phyloP scores from a whole-genome alignment of 1,139 yeast species.

The Magnusiomyces tetraspermus region DNA sequence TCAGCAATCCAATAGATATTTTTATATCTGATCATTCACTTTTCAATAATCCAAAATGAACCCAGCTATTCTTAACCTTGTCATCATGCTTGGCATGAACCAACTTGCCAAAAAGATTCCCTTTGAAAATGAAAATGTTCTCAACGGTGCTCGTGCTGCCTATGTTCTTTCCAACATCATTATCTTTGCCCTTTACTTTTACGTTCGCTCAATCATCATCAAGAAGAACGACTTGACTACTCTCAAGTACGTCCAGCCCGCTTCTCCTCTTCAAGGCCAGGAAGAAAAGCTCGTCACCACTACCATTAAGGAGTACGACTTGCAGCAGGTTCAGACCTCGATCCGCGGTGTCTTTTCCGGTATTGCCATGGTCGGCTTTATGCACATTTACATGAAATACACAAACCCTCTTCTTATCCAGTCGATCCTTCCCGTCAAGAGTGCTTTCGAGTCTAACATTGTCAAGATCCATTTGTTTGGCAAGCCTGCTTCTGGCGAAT shows the following conservation, averaged over 20 bases:
- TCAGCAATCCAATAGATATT: no score
- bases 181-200: conserved; percentile 58
- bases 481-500: conserved; percentile 75
- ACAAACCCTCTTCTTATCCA: conserved; percentile 97
- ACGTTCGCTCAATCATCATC: conserved; percentile 51
- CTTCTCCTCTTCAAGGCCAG: conserved; percentile 70
- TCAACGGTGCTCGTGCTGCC: conserved; percentile 67
- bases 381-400: conserved; percentile 96
- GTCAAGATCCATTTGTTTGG: conserved; percentile 88
- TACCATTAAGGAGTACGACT: conserved; percentile 90
- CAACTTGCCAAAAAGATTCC: conserved; percentile 86
- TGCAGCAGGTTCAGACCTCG: conserved; percentile 69
- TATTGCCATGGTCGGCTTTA: conserved; percentile 95
- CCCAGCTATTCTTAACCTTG: conserved; percentile 80
- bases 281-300: conserved; percentile 73
- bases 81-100: conserved; percentile 94
- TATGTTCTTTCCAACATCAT: conserved; percentile 60
- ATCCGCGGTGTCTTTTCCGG: conserved; percentile 80
- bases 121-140: conserved; percentile 71
- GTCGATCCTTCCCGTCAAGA: conserved; percentile 79
- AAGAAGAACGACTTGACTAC: conserved; percentile 87
- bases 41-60: conserved; percentile 29
- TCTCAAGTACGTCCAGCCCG: conserved; percentile 81
- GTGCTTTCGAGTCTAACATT: conserved; percentile 83
- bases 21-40: not conserved